phyloP scores from a whole-genome alignment of 2,329 filamentous ascomycete genomes.

The Madurella fahalii region DNA sequence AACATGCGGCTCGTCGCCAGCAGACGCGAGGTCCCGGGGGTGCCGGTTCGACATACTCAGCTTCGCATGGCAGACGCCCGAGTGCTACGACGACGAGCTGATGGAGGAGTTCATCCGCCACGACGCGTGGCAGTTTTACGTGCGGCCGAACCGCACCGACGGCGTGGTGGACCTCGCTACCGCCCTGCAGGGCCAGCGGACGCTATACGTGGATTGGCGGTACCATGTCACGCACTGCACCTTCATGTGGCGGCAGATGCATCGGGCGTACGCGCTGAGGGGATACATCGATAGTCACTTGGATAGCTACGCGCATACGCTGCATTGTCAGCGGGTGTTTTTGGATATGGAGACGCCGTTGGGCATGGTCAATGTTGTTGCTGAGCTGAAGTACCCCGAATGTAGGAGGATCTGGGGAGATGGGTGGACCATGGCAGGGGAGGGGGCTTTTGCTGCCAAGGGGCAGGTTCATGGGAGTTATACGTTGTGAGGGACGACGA shows the following conservation, averaged over 20 bases:
- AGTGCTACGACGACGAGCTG: slow-evolving; percentile 26
- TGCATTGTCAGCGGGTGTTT: slow-evolving; percentile 11
- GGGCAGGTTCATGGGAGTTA: no score
- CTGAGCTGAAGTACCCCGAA: slow-evolving; percentile 9
- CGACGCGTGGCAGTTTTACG: slow-evolving; percentile 9
- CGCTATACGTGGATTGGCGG: slow-evolving; percentile 10
- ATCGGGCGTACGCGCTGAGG: slow-evolving; percentile 2
- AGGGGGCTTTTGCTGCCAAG: not conserved
- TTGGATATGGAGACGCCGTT: not conserved
- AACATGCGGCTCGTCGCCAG: slow-evolving; percentile 19
- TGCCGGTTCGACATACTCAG: slow-evolving; percentile 28
- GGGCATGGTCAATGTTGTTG: slow-evolving; percentile 5
- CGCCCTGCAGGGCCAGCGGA: slow-evolving; percentile 1
- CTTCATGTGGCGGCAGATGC: slow-evolving; percentile 14
- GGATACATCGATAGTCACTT: slow-evolving; percentile 11
- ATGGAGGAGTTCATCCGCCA: slow-evolving; percentile 17
- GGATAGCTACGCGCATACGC: slow-evolving; percentile 8
- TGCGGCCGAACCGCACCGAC: slow-evolving; percentile 1
- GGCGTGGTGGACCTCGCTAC: not conserved
- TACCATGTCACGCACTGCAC: slow-evolving; percentile 9
- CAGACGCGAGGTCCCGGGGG: slow-evolving; percentile 19
- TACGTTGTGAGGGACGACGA: no score
- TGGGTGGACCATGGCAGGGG: not conserved
- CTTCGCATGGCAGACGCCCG: slow-evolving; percentile 26
- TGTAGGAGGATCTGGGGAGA: not conserved